Percentiles rank a stretch among this genome's conserved stretches.
These are phyloP conservation scores for Juncus inflexus DNA, from an alignment of 176 grass and related monocot species.

Conservation along the genomic window DNA sequence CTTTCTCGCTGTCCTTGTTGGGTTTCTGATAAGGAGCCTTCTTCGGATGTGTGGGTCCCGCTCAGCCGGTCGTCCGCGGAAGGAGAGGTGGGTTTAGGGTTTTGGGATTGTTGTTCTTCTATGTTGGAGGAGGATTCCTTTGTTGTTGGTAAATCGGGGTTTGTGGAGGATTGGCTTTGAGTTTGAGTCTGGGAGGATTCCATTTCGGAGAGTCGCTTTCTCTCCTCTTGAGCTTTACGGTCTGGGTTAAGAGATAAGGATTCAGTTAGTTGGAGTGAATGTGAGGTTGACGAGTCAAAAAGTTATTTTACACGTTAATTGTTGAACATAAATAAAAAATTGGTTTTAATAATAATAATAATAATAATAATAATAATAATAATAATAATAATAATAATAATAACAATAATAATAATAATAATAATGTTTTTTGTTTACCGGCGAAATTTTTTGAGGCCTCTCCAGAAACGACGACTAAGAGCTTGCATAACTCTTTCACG, in stretches of 20 bases:
- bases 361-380: conserved; percentile 17
- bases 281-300: too few species aligned
- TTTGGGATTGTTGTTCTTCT: conserved; percentile 42
- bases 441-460: conserved; percentile 53
- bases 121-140: conserved; percentile 31
- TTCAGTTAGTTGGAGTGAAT: too few species aligned
- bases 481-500: conserved; percentile 78
- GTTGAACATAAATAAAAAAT: too few species aligned
- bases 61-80: conserved; percentile 40
- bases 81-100: background rate
- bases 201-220: too few species aligned
- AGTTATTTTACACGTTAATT: too few species aligned
- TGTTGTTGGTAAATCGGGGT: conserved; percentile 30
- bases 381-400: conserved; percentile 19
- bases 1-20: conserved; percentile 54
- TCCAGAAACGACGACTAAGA: conserved; percentile 68
- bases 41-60: conserved; percentile 36
- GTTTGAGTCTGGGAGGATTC: conserved; percentile 31
- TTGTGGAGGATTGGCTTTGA: conserved; percentile 34
- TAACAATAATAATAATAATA: conserved; percentile 18
- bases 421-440: conserved; percentile 44
- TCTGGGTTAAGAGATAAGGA: too few species aligned
- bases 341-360: conserved; percentile 7
- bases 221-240: too few species aligned
- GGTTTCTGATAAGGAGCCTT: conserved; percentile 45